These are phyloP conservation scores for Eremochloa ophiuroides DNA, from an alignment of 176 grass and related monocot species.

Conservation along the genomic window DNA sequence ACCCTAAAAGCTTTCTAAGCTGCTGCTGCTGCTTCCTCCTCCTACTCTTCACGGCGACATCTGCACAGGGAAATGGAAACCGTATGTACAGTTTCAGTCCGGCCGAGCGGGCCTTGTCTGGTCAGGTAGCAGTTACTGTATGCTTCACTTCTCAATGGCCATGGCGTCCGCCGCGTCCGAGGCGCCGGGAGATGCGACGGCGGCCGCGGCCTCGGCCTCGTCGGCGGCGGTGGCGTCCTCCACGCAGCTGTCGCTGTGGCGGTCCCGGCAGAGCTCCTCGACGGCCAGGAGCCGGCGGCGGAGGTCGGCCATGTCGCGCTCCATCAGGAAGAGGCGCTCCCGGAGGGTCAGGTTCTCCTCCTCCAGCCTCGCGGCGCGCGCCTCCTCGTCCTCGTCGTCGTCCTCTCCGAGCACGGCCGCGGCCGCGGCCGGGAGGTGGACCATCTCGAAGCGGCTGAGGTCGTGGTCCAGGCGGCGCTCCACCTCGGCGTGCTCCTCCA, in stretches of 20 bases:
- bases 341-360: slow-evolving; percentile 85
- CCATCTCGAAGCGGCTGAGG: slow-evolving; percentile 97
- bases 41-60: slow-evolving; percentile 40
- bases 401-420: background rate
- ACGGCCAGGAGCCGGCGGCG: slow-evolving; percentile 52
- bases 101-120: background rate
- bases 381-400: slow-evolving; percentile 46
- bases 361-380: slow-evolving; percentile 50
- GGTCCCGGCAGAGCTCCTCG: slow-evolving; percentile 38
- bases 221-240: slow-evolving; percentile 21
- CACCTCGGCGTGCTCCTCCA: slow-evolving; percentile 93
- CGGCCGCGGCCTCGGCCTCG: slow-evolving; percentile 18
- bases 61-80: slow-evolving; percentile 31
- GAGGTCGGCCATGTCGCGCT: slow-evolving; percentile 75
- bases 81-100: slow-evolving; percentile 40
- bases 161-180: slow-evolving; percentile 1
- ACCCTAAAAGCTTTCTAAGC: slow-evolving; percentile 14
- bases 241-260: slow-evolving; percentile 32
- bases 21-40: slow-evolving; percentile 2
- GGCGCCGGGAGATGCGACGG: background rate
- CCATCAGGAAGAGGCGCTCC: slow-evolving; percentile 73
- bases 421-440: slow-evolving; percentile 47
- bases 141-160: slow-evolving; percentile 5
- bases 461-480: slow-evolving; percentile 97
- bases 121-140: background rate